A percentile compares a stretch with the other conserved stretches of the same genome.
phyloP scores from a whole-genome alignment of 176 grass and related monocot species.

The Aegilops bicornis region DNA sequence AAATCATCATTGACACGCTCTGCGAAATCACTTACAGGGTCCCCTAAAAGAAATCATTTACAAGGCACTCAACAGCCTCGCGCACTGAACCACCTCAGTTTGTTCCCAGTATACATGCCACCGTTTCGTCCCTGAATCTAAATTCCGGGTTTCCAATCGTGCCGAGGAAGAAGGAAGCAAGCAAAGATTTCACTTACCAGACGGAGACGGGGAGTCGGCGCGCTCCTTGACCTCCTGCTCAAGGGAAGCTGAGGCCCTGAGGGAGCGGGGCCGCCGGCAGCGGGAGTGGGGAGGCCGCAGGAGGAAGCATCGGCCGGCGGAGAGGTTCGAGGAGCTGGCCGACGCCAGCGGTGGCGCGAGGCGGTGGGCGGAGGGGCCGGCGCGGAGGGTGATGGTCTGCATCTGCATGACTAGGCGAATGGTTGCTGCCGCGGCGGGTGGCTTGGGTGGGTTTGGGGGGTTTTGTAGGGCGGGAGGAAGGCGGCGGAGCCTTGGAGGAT shows the following conservation, averaged over 20 bases:
- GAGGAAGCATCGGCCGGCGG: slow-evolving; percentile 14
- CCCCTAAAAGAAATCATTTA: not conserved
- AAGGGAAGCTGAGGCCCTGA: slow-evolving; percentile 41
- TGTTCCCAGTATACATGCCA: not conserved
- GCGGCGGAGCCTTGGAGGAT: slow-evolving; percentile 31
- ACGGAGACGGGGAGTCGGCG: slow-evolving; percentile 25
- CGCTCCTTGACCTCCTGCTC: slow-evolving; percentile 57
- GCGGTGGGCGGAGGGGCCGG: slow-evolving; percentile 34
- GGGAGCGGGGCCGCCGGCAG: slow-evolving; percentile 24
- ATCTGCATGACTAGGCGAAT: slow-evolving; percentile 32
- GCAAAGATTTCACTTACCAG: slow-evolving; percentile 20
- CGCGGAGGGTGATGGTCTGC: slow-evolving; percentile 37
- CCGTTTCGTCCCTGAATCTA: not conserved
- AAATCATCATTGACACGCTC: not conserved
- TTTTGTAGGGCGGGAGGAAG: slow-evolving; percentile 41
- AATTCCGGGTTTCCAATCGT: not conserved
- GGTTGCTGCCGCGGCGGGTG: slow-evolving; percentile 43
- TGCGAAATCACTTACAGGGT: not conserved
- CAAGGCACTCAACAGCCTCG: not conserved
- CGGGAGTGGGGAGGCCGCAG: slow-evolving; percentile 13
- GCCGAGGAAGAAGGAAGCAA: not conserved
- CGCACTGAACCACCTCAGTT: not conserved
- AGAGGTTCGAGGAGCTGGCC: slow-evolving; percentile 9
- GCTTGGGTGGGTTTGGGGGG: slow-evolving; percentile 12
- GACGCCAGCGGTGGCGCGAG: slow-evolving; percentile 1